Base-by-base conservation (phyloP, 2,329 filamentous ascomycete species). In the Didymella segeticola region DNA sequence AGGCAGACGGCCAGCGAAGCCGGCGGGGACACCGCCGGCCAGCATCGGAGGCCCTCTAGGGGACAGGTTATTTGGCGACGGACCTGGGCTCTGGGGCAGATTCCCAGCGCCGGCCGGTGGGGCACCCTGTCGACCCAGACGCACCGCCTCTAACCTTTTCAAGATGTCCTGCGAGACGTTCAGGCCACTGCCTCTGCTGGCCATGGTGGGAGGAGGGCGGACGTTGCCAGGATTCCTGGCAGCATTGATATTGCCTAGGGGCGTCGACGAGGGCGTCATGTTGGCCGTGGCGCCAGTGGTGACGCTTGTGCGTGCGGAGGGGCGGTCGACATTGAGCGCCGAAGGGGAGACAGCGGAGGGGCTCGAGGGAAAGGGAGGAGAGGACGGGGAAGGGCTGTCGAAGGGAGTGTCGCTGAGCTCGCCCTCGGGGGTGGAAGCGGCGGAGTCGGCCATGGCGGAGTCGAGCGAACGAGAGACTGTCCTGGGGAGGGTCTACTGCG, bases 221-320 rank as follows among this genome's bases (percentile, higher is more conserved):
- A 37, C 22, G 22, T 53, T 68, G 19, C 73, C 74, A 12, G 82
- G 82, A 66, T 84, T 79, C 60, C 86, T 79, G 31, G 86, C 86
- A 42, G 86, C 84, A 73, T 88, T 91, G 67, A 96, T 79, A 53
- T 90, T 84, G 33, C 91, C 91, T 4, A 93, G 80, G 33, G 90
- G 87, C 23, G 89, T 95, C n/a, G 92, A 96, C n/a, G 87, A 92
- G 6, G 89, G 78, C 50, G 85, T 90, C 86, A 96, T 92, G 52
- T 75, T 74, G 25, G 78, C 69, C 48, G 66, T 68, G 11, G 65
- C 65, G 50, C 62, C 66, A 17, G 86, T 78, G 43, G 87, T 84
- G 47, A 86, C 86, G 17, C 83, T 75, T 39, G 85, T 83, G 63
- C 86, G 83, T 34, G 86, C 73, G 5, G 85, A 81, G 53, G 72